Percentiles rank a stretch among this genome's conserved stretches.
These are phyloP conservation scores for Hyaloscypha hepaticicola DNA, from an alignment of 495 filamentous ascomycete species.

Conservation along the genomic window DNA sequence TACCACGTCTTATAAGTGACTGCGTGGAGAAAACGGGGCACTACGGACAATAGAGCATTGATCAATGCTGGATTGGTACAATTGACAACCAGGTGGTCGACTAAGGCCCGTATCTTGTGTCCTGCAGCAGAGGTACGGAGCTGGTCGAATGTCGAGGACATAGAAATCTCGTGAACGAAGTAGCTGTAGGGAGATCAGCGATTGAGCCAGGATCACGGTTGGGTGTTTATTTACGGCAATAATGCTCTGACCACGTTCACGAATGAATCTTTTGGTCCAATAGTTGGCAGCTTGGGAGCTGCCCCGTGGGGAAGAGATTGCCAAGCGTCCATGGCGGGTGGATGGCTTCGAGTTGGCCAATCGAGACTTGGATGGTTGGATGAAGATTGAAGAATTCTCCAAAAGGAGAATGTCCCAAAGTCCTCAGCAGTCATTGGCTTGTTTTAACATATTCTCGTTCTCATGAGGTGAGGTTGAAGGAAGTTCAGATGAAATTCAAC, in stretches of 20 bases:
- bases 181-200: constrained; percentile 48
- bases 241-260: constrained; percentile 67
- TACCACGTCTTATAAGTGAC: constrained; percentile 31
- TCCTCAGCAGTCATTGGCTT: neutral
- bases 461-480: neutral
- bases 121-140: constrained; percentile 65
- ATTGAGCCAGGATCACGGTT: neutral
- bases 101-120: constrained; percentile 61
- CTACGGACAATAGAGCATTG: constrained; percentile 71
- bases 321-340: neutral
- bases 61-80: constrained; percentile 74
- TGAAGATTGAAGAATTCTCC: neutral
- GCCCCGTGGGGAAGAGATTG: neutral
- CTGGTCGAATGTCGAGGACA: constrained; percentile 76
- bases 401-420: neutral
- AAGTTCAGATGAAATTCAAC: neutral
- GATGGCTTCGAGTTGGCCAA: neutral
- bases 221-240: constrained; percentile 49
- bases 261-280: constrained; percentile 62
- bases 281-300: constrained; percentile 44
- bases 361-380: neutral
- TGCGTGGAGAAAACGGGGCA: neutral
- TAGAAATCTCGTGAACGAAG: constrained; percentile 61
- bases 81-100: constrained; percentile 62
- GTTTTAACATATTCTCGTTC: neutral